A percentile compares a stretch with the other conserved stretches of the same genome.
Evolutionary conservation across 2,329 filamentous ascomycete species (phyloP).

Genomic region (Pyrenophora graminea): DNA sequence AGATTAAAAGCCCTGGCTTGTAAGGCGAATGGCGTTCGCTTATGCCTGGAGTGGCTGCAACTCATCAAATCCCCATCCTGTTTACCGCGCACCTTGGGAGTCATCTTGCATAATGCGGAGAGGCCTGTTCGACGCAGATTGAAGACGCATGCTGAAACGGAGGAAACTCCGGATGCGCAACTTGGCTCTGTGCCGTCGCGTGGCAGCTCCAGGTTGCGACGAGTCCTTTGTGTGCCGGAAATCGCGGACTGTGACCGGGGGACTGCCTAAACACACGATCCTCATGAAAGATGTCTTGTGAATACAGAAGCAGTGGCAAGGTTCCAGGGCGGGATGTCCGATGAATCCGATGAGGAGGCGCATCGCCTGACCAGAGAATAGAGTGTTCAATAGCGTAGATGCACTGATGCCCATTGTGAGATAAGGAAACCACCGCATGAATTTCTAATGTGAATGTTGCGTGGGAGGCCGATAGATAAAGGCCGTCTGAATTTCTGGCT

Average conservation of each 20-base stretch:
- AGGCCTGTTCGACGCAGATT: too few relatives aligned
- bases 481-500: neutral
- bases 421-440: neutral
- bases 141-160: neutral
- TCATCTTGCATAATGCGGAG: too few relatives aligned
- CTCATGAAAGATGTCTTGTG: too few relatives aligned
- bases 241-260: constrained; percentile 2
- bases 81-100: too few relatives aligned
- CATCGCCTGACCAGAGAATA: constrained; percentile 18
- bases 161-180: constrained; percentile 13
- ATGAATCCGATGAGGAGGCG: neutral
- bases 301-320: neutral
- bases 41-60: constrained; percentile 3
- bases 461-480: constrained; percentile 3
- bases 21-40: constrained; percentile 1
- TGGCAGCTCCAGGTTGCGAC: constrained; percentile 8
- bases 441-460: neutral
- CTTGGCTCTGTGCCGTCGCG: constrained; percentile 9
- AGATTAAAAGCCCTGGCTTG: too few relatives aligned
- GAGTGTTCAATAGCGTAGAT: constrained; percentile 24
- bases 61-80: constrained; percentile 3
- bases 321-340: neutral
- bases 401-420: constrained; percentile 26
- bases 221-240: neutral
- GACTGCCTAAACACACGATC: neutral